A percentile compares a stretch with the other conserved stretches of the same genome.
phyloP scores from a whole-genome alignment of 768 basidiomycete genomes.

The Leccinum ochraceum region DNA sequence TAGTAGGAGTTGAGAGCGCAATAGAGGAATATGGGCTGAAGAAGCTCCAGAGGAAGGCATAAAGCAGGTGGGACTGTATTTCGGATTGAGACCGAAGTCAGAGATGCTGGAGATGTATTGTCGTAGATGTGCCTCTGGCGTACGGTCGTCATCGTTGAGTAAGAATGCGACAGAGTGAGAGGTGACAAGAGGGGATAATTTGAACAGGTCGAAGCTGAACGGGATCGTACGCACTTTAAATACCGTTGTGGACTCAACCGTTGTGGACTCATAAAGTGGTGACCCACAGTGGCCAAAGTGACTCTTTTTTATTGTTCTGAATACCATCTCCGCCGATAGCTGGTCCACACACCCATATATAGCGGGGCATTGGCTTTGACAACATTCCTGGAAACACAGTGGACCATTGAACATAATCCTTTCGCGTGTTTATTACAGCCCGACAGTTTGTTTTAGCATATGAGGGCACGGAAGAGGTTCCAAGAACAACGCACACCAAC shows the following conservation, averaged over 20 bases:
- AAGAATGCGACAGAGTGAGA: neutral
- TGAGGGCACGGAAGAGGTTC: neutral
- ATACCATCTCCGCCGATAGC: neutral
- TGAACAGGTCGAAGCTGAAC: neutral
- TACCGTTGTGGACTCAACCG: neutral
- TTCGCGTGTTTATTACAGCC: neutral
- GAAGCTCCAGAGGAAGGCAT: slow-evolving; percentile 1
- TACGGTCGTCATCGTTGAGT: neutral
- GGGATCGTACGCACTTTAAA: neutral
- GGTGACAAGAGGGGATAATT: neutral
- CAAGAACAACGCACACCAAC: neutral
- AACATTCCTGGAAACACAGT: neutral
- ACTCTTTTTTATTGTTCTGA: neutral
- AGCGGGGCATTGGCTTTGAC: neutral
- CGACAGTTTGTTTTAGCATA: neutral
- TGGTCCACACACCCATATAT: neutral
- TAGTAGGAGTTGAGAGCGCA: neutral
- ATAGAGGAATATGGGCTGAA: slow-evolving; percentile 1
- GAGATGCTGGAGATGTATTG: neutral
- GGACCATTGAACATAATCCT: neutral
- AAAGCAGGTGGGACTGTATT: neutral
- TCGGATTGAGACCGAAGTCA: neutral
- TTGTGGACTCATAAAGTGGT: neutral
- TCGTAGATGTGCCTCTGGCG: neutral
- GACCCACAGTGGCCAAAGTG: neutral